A percentile compares a stretch with the other conserved stretches of the same genome.
phyloP scores from a whole-genome alignment of 352 stramenopile genomes.

The Saprolegnia parasitica region DNA sequence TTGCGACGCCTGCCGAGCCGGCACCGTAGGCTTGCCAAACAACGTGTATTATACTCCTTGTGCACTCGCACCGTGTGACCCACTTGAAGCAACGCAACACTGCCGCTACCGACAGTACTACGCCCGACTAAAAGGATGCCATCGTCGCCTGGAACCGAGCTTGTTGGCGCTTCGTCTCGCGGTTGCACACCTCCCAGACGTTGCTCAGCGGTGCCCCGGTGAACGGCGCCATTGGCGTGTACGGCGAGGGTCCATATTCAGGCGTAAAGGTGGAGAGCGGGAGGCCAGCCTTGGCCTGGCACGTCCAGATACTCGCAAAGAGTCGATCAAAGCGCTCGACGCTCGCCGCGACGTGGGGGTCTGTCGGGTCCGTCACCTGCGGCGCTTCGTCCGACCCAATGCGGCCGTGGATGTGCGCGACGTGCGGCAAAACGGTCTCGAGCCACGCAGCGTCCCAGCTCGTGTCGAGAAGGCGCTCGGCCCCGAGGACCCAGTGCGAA shows the following conservation, averaged over 20 bases:
- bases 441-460: slow-evolving; percentile 42
- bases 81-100: too few relatives aligned
- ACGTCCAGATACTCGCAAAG: slow-evolving; percentile 46
- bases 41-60: too few relatives aligned
- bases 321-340: slow-evolving; percentile 50
- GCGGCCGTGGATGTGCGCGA: slow-evolving; percentile 59
- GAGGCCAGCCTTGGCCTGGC: slow-evolving; percentile 31
- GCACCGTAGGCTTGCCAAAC: slow-evolving; percentile 4
- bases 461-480: slow-evolving; percentile 52
- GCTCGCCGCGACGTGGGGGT: slow-evolving; percentile 33
- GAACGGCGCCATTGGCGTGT: slow-evolving; percentile 32
- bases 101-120: too few relatives aligned
- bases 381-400: slow-evolving; percentile 48
- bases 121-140: neutral
- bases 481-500: slow-evolving; percentile 60
- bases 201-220: slow-evolving; percentile 23
- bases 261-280: slow-evolving; percentile 56
- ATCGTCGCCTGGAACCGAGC: slow-evolving; percentile 1
- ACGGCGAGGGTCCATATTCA: slow-evolving; percentile 66
- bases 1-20: neutral
- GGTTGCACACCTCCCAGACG: slow-evolving; percentile 22
- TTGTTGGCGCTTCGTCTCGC: slow-evolving; percentile 22
- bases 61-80: too few relatives aligned
- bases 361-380: slow-evolving; percentile 42
- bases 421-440: slow-evolving; percentile 46